Conservation (phyloP, 805 yeast species). For the Priceomyces haplophilus region DNA sequence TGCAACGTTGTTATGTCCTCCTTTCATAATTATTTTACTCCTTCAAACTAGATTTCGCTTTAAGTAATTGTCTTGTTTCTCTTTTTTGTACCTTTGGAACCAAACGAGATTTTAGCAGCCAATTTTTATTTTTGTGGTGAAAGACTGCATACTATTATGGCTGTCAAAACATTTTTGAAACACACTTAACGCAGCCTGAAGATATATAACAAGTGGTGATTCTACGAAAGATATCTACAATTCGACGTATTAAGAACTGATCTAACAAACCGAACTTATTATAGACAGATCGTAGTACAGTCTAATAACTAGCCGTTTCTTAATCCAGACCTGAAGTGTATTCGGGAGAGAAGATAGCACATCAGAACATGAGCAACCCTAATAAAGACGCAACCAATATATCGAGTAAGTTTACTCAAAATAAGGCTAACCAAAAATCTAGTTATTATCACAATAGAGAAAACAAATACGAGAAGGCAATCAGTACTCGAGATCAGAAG, state of each 20-base stretch:
- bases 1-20: background rate
- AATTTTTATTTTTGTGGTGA: slow-evolving; percentile 8
- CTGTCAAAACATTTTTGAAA: slow-evolving; percentile 7
- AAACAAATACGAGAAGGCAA: background rate
- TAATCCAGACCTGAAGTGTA: too few species aligned
- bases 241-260: too few species aligned
- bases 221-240: too few species aligned
- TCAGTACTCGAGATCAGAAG: slow-evolving; percentile 1
- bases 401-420: slow-evolving; percentile 15
- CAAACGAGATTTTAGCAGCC: slow-evolving; percentile 9
- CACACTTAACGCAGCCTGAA: slow-evolving; percentile 3
- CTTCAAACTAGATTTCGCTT: too few species aligned
- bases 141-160: slow-evolving; percentile 3
- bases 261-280: too few species aligned
- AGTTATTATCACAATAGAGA: background rate
- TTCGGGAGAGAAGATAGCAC: too few species aligned
- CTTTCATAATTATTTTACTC: background rate
- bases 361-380: background rate
- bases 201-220: slow-evolving; percentile 1
- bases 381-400: background rate
- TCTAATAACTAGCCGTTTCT: too few species aligned
- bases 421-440: slow-evolving; percentile 16
- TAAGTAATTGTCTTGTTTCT: background rate
- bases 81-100: background rate
- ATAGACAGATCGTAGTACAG: too few species aligned